These are phyloP conservation scores for Blastomyces gilchristii DNA, from an alignment of 2,329 filamentous ascomycete genomes.

Conservation along the genomic window DNA sequence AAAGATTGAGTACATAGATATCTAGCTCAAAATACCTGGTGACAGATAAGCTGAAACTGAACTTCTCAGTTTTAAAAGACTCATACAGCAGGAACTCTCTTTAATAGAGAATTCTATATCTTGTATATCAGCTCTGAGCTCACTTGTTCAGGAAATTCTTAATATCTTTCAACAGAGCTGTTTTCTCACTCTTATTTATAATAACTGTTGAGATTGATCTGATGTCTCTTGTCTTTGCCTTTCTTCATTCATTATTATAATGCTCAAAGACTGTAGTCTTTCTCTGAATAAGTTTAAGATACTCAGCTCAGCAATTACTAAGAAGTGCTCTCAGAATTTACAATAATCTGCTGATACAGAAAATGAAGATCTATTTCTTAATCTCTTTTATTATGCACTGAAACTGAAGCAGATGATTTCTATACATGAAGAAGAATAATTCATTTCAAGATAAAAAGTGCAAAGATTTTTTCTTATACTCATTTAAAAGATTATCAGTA, in stretches of 20 bases:
- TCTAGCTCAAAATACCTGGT: constrained; percentile 73
- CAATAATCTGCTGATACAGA: background rate
- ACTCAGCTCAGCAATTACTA: constrained; percentile 22
- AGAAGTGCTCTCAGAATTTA: constrained; percentile 41
- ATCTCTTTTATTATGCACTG: constrained; percentile 6
- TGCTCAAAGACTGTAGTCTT: constrained; percentile 26
- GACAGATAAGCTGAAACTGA: constrained; percentile 78
- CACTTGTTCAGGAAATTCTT: constrained; percentile 26
- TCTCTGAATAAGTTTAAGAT: constrained; percentile 22
- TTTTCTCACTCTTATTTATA: constrained; percentile 15
- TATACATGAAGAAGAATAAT: constrained; percentile 19
- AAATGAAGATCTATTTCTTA: too few species aligned
- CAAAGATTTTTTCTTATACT: constrained; percentile 11
- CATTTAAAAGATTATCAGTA: background rate
- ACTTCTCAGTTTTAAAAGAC: constrained; percentile 75
- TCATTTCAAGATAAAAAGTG: constrained; percentile 17
- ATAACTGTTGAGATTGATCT: constrained; percentile 14
- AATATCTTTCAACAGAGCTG: constrained; percentile 26
- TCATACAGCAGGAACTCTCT: constrained; percentile 73
- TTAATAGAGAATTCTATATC: constrained; percentile 46
- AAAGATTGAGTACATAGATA: constrained; percentile 75
- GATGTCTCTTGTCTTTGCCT: background rate
- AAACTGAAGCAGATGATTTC: constrained; percentile 21
- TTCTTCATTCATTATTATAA: constrained; percentile 19
- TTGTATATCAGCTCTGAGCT: constrained; percentile 57